These are phyloP conservation scores for Apiospora pterosperma DNA, from an alignment of 2,329 filamentous ascomycete genomes.

Conservation along the genomic window DNA sequence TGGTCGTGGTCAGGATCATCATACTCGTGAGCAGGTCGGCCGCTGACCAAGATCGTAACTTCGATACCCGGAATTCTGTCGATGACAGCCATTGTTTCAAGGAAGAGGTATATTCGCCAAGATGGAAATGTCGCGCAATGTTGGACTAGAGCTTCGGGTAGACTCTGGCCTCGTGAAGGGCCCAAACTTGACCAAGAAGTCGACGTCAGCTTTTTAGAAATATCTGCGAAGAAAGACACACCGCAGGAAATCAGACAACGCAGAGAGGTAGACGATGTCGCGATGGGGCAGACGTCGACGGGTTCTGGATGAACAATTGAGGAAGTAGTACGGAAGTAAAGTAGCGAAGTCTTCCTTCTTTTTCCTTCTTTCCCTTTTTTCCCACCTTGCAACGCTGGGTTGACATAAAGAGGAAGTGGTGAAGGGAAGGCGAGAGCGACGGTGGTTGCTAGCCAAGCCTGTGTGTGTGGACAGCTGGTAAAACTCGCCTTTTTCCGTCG, in stretches of 20 bases:
- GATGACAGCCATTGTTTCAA: constrained; percentile 20
- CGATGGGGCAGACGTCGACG: background rate
- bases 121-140: background rate
- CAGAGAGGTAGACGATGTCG: too few relatives aligned
- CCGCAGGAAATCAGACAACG: background rate
- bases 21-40: constrained; percentile 16
- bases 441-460: background rate
- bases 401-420: background rate
- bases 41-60: constrained; percentile 18
- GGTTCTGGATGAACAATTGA: background rate
- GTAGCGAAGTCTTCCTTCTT: background rate
- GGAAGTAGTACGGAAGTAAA: background rate
- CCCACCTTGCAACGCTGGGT: background rate
- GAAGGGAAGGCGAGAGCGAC: background rate
- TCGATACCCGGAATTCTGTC: constrained; percentile 17
- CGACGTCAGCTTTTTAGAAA: too few relatives aligned
- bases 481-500: too few relatives aligned
- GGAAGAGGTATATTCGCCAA: background rate
- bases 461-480: too few relatives aligned
- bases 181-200: background rate
- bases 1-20: constrained; percentile 11
- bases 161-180: background rate
- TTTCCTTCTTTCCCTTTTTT: background rate
- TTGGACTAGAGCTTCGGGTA: background rate
- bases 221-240: too few relatives aligned